Evolutionary conservation across 1,284 basidiomycete species (phyloP).

Genomic region (Stygiomarasmius scandens): DNA sequence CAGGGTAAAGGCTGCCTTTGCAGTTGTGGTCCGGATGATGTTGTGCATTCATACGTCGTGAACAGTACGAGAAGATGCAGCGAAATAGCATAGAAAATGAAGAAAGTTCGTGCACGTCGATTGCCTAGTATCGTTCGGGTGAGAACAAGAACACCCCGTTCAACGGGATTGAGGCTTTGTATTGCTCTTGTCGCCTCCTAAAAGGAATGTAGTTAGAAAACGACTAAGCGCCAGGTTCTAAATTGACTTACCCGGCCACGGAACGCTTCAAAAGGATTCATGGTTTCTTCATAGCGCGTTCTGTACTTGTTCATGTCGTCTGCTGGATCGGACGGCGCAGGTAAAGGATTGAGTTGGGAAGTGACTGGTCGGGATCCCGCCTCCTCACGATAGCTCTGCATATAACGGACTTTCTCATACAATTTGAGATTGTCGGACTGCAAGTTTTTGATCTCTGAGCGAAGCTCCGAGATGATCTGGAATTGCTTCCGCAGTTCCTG

Average conservation of each 20-base stretch:
- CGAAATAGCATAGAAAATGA: conserved; percentile 80
- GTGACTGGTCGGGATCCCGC: conserved; percentile 50
- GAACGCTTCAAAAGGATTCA: conserved; percentile 98
- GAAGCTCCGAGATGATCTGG: conserved; percentile 88
- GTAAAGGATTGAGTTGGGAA: conserved; percentile 70
- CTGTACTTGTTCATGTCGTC: conserved; percentile 90
- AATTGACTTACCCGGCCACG: conserved; percentile 75
- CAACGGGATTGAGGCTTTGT: conserved; percentile 89
- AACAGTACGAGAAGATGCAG: conserved; percentile 82
- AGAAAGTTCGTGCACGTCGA: conserved; percentile 79
- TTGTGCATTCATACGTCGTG: conserved; percentile 73
- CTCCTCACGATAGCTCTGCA: conserved; percentile 90
- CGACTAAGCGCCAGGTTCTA: neutral
- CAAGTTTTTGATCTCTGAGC: conserved; percentile 84
- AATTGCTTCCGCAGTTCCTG: conserved; percentile 94
- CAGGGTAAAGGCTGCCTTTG: conserved; percentile 45
- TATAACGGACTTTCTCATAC: conserved; percentile 96
- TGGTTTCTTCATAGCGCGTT: conserved; percentile 90
- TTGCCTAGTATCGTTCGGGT: conserved; percentile 89
- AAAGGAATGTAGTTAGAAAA: neutral
- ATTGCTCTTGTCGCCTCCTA: conserved; percentile 94
- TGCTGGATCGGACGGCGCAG: conserved; percentile 45
- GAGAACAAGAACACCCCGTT: conserved; percentile 84
- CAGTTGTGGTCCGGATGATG: conserved; percentile 48
- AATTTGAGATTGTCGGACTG: conserved; percentile 93